A percentile compares a stretch with the other conserved stretches of the same genome.
Evolutionary conservation across 177 flowering plant species (phyloP).

Genomic region (Vitis hybrid): DNA sequence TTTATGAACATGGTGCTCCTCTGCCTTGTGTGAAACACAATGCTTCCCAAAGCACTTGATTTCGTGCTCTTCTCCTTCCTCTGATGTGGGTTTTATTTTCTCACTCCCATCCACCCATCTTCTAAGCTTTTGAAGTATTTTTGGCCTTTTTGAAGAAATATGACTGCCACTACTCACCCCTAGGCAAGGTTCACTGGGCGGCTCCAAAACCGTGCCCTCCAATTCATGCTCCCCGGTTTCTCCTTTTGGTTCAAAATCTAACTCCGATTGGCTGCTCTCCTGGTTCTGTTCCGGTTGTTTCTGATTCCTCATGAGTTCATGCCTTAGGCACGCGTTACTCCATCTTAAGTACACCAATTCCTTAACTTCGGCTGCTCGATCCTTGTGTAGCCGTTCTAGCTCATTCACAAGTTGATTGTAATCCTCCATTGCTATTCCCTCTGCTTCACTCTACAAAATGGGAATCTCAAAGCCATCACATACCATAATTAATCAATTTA

Average conservation of each 20-base stretch:
- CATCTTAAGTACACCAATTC: constrained; percentile 50
- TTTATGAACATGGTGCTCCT: constrained; percentile 22
- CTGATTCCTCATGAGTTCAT: constrained; percentile 39
- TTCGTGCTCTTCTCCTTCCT: constrained; percentile 31
- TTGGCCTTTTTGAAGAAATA: constrained; percentile 32
- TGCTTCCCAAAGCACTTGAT: constrained; percentile 32
- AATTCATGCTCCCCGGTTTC: constrained; percentile 18
- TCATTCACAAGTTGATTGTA: constrained; percentile 35
- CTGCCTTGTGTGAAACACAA: constrained; percentile 26
- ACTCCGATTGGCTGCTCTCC: constrained; percentile 1
- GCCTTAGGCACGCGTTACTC: constrained; percentile 63
- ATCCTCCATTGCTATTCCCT: constrained; percentile 29
- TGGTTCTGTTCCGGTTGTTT: constrained; percentile 21
- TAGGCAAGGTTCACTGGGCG: constrained; percentile 6
- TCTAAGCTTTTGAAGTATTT: constrained; percentile 45
- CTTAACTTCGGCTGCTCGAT: constrained; percentile 34
- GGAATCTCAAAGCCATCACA: background rate
- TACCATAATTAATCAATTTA: background rate
- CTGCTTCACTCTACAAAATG: constrained; percentile 37
- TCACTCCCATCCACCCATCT: constrained; percentile 64
- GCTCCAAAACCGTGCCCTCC: constrained; percentile 10
- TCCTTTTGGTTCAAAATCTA: constrained; percentile 15
- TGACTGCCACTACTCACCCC: constrained; percentile 7
- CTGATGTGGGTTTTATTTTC: constrained; percentile 21
- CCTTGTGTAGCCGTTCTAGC: constrained; percentile 43